Percentiles rank a stretch among this genome's conserved stretches.
These are phyloP conservation scores for Digitaria exilis DNA, from an alignment of 202 grass and related monocot genomes.

Conservation along the genomic window DNA sequence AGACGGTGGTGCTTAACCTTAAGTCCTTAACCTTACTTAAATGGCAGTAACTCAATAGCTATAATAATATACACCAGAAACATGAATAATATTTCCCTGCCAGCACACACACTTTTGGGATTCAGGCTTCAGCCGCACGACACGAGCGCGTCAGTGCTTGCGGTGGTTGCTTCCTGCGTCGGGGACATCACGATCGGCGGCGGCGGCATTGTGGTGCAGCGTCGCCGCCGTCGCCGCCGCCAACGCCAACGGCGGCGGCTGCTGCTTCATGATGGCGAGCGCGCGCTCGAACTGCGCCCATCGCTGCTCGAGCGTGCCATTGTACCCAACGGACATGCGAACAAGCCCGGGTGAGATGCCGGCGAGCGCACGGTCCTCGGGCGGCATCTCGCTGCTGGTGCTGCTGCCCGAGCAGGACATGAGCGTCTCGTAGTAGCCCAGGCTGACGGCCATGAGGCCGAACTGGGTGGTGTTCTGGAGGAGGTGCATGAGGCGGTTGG, in stretches of 20 bases:
- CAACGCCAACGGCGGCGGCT: background rate
- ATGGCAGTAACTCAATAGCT: too few species aligned
- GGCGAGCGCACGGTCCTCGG: constrained; percentile 63
- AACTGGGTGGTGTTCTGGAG: constrained; percentile 98
- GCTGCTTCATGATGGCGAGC: constrained; percentile 64
- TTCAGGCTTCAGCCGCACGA: background rate
- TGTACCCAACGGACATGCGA: constrained; percentile 90
- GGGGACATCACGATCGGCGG: background rate
- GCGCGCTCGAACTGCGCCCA: constrained; percentile 92
- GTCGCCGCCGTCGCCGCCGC: background rate
- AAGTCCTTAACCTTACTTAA: background rate
- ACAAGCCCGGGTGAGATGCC: constrained; percentile 87
- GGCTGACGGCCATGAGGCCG: constrained; percentile 96
- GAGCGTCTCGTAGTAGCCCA: constrained; percentile 95
- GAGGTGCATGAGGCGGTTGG: constrained; percentile 91
- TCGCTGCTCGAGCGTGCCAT: constrained; percentile 85
- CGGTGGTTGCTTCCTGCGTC: constrained; percentile 18
- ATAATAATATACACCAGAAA: too few species aligned
- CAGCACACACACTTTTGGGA: background rate
- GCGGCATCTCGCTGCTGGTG: constrained; percentile 94
- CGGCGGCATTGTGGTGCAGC: background rate
- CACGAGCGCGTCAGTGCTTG: constrained; percentile 32
- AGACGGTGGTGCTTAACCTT: constrained; percentile 10
- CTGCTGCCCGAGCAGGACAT: constrained; percentile 96
- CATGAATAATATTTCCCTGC: background rate